These are phyloP conservation scores for Schwanniomyces sp. DNA, from an alignment of 805 yeast genomes.

Conservation along the genomic window DNA sequence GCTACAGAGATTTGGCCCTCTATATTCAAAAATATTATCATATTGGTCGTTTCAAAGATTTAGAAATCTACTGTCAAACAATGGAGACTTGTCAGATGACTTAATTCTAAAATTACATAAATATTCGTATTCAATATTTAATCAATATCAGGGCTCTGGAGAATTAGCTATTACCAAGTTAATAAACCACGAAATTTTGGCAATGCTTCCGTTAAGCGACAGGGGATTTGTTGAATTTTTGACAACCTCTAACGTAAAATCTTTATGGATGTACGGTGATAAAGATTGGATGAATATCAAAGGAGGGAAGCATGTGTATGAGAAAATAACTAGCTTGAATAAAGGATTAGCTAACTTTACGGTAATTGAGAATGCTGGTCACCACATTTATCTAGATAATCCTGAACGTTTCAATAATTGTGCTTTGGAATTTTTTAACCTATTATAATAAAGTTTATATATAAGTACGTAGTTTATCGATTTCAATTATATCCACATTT, in stretches of 20 bases:
- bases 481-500: constrained; percentile 1
- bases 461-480: constrained; percentile 2
- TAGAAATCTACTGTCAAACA: constrained; percentile 23
- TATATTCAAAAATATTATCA: constrained; percentile 40
- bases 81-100: constrained; percentile 7
- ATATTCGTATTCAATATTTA: constrained; percentile 41
- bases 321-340: constrained; percentile 18
- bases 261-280: constrained; percentile 41
- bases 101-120: constrained; percentile 36
- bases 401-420: constrained; percentile 29
- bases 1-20: constrained; percentile 37
- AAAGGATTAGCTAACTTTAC: constrained; percentile 17
- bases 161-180: constrained; percentile 44
- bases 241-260: constrained; percentile 17
- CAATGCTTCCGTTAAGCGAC: constrained; percentile 40
- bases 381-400: constrained; percentile 43
- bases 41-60: constrained; percentile 43
- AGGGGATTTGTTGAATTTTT: constrained; percentile 35
- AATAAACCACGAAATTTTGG: constrained; percentile 39
- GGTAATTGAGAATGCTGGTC: constrained; percentile 37
- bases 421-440: constrained; percentile 21
- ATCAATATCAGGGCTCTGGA: constrained; percentile 44
- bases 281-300: constrained; percentile 44
- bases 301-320: constrained; percentile 36
- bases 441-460: neutral